Evolutionary conservation across 2,329 filamentous ascomycete genomes (phyloP), one percentile per base, ranked within the genome.

Genomic region (Coccinonectria pachysandricola): DNA sequence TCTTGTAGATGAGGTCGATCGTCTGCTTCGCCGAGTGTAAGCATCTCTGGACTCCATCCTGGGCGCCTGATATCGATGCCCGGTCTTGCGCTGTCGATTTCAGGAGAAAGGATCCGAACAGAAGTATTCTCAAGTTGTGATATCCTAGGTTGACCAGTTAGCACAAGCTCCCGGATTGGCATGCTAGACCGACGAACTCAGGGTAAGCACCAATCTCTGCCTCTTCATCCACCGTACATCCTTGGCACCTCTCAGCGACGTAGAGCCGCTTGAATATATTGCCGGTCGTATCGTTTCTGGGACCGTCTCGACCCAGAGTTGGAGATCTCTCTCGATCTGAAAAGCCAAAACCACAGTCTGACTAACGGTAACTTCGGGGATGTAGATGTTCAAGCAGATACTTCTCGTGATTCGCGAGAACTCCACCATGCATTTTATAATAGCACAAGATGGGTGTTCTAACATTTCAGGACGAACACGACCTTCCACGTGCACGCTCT

Each of bases 401-500:
- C 20, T 15, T 5, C 30, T 21, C 2, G 30, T 32, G 17, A 30
- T 32, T 12, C 27, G 19, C 1, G 30, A 32, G 11, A 32, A 32
- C 13, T 30, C 30, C 5, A 32, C 30, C 30, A 32, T 32, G 20
- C 30, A 24, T 18, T 30, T 30, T 20, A 32, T 32, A n/a, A 32
- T 32, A 21, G 30, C 21, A n/a, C n/a, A n/a, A n/a, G n/a, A n/a
- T n/a, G n/a, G n/a, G n/a, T n/a, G n/a, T n/a, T n/a, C n/a, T n/a
- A n/a, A n/a, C n/a, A n/a, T n/a, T n/a, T n/a, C n/a, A n/a, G n/a
- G n/a, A n/a, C n/a, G n/a, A n/a, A n/a, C n/a, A n/a, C n/a, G n/a
- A n/a, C n/a, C n/a, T n/a, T n/a, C n/a, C n/a, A n/a, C n/a, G n/a
- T n/a, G n/a, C n/a, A n/a, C 19, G 17, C 9, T 24, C 28, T 14